phyloP scores from a whole-genome alignment of 1,139 yeast species.

The Kodamaea sp. region DNA sequence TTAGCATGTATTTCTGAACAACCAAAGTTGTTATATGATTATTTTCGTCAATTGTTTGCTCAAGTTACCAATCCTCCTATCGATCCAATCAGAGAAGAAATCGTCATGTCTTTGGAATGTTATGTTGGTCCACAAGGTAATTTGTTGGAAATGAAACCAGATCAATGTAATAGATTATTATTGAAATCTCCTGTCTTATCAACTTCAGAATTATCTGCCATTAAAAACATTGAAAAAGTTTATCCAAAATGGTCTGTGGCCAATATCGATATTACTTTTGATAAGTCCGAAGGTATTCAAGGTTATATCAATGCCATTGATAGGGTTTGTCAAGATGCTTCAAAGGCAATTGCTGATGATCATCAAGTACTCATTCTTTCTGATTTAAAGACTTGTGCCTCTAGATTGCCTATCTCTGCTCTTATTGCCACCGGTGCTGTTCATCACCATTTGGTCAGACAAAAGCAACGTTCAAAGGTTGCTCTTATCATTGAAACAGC shows the following conservation, averaged over 20 bases:
- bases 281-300: slow-evolving; percentile 72
- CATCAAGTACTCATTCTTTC: slow-evolving; percentile 73
- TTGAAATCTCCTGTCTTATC: slow-evolving; percentile 80
- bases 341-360: slow-evolving; percentile 74
- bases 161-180: slow-evolving; percentile 84
- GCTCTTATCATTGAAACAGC: slow-evolving; percentile 91
- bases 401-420: slow-evolving; percentile 80
- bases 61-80: slow-evolving; percentile 99
- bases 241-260: slow-evolving; percentile 86
- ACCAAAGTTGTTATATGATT: slow-evolving; percentile 86
- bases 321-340: slow-evolving; percentile 82
- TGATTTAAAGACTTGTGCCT: slow-evolving; percentile 59
- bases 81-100: slow-evolving; percentile 94
- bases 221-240: slow-evolving; percentile 65
- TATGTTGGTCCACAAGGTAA: slow-evolving; percentile 98
- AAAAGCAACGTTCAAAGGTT: slow-evolving; percentile 93
- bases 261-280: slow-evolving; percentile 86
- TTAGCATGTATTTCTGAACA: slow-evolving; percentile 92
- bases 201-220: slow-evolving; percentile 68
- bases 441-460: slow-evolving; percentile 93
- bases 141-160: slow-evolving; percentile 84
- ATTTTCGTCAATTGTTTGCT: slow-evolving; percentile 94
- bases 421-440: slow-evolving; percentile 95
- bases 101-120: slow-evolving; percentile 96
- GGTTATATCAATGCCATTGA: slow-evolving; percentile 87